A percentile compares a stretch with the other conserved stretches of the same genome.
These are phyloP conservation scores for Athelia psychrophila DNA, from an alignment of 1,284 basidiomycete genomes.

Conservation along the genomic window DNA sequence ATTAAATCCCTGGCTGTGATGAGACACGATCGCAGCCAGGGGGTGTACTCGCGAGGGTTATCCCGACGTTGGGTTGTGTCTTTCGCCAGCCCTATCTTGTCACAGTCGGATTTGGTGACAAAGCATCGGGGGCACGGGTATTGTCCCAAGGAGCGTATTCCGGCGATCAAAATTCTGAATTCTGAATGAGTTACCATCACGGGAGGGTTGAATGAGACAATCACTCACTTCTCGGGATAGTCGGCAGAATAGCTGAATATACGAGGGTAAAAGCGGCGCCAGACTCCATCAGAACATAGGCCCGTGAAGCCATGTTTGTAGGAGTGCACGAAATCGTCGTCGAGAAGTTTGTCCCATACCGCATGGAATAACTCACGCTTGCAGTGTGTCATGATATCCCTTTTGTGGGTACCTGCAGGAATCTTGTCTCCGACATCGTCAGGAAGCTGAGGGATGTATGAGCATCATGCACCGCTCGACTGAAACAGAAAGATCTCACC, in stretches of 20 bases:
- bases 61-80: slow-evolving; percentile 5
- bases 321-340: slow-evolving; percentile 11
- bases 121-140: slow-evolving; percentile 33
- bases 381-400: slow-evolving; percentile 10
- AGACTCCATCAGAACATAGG: slow-evolving; percentile 14
- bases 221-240: slow-evolving; percentile 21
- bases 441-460: slow-evolving; percentile 7
- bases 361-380: slow-evolving; percentile 15
- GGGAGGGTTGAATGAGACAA: background rate
- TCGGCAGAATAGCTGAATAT: slow-evolving; percentile 20
- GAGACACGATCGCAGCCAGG: background rate
- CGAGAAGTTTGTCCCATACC: slow-evolving; percentile 9
- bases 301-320: slow-evolving; percentile 17
- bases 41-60: background rate
- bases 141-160: slow-evolving; percentile 25
- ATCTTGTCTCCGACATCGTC: slow-evolving; percentile 12
- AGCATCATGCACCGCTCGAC: background rate
- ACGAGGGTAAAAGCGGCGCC: slow-evolving; percentile 15
- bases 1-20: slow-evolving; percentile 9
- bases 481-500: slow-evolving; percentile 14
- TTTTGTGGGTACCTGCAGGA: background rate
- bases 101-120: slow-evolving; percentile 17
- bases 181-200: background rate
- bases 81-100: slow-evolving; percentile 11
- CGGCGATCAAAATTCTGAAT: slow-evolving; percentile 28